Percentiles rank a stretch among this genome's conserved stretches.
phyloP scores from a whole-genome alignment of 371 early-diverging fungal genomes.

The Quaeritorhiza haematococci region DNA sequence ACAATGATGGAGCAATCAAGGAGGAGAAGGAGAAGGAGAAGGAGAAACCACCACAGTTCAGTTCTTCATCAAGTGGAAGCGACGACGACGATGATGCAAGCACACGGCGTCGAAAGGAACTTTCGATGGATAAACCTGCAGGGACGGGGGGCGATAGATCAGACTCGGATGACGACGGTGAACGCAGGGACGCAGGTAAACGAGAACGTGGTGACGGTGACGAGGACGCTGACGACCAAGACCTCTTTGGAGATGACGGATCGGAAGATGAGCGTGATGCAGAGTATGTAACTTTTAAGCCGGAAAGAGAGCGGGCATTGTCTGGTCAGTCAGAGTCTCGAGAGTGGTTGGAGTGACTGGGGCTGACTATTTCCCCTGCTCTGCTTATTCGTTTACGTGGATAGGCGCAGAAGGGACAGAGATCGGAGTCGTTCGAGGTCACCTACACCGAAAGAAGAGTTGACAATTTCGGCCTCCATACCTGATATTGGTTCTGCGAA shows the following conservation, averaged over 20 bases:
- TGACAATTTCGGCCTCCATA: not conserved
- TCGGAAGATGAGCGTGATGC: no score
- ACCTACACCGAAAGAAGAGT: not conserved
- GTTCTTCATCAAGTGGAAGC: no score
- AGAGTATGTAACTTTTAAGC: conserved; percentile 1
- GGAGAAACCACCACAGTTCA: not conserved
- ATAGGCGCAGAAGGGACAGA: no score
- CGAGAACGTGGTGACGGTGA: no score
- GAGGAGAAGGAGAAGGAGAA: conserved; percentile 8
- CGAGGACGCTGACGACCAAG: conserved; percentile 9
- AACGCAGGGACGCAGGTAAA: not conserved
- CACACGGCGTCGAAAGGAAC: not conserved
- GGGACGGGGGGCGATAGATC: no score
- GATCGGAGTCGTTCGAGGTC: no score
- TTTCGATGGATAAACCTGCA: no score
- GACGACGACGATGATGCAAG: conserved; percentile 5
- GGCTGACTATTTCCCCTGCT: no score
- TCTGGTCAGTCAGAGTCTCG: not conserved
- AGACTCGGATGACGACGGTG: not conserved
- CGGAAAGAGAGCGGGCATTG: not conserved
- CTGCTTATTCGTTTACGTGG: not conserved
- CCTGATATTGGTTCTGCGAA: no score
- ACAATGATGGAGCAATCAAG: conserved; percentile 1
- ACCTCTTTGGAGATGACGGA: conserved; percentile 22
- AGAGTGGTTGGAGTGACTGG: not conserved